Evolutionary conservation across 768 basidiomycete species (phyloP).

Genomic region (Lactarius psammicola): DNA sequence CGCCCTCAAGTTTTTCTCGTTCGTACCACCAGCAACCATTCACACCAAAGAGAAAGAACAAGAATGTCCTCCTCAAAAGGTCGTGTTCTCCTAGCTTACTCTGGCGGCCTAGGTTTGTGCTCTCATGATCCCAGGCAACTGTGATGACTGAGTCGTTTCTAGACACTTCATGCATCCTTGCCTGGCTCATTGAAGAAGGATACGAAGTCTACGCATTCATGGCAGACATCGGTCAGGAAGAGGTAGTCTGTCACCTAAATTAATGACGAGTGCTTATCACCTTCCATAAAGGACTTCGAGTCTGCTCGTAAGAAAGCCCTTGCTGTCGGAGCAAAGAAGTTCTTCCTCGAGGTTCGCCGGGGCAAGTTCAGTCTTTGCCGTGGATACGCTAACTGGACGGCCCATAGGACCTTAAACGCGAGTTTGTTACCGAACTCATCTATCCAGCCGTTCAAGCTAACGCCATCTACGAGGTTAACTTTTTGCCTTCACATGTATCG

Average conservation of each 20-base stretch:
- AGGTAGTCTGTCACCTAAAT: conserved; percentile 45
- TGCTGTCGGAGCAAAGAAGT: conserved; percentile 91
- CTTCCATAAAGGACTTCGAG: conserved; percentile 70
- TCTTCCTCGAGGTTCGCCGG: conserved; percentile 73
- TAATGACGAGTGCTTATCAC: conserved; percentile 20
- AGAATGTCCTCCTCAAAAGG: conserved; percentile 57
- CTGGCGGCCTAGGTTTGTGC: conserved; percentile 89
- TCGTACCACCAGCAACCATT: neutral
- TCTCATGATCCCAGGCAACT: neutral
- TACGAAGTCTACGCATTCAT: conserved; percentile 98
- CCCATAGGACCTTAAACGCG: conserved; percentile 81
- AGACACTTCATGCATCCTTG: conserved; percentile 99
- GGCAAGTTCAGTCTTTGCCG: neutral
- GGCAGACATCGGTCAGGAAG: conserved; percentile 93
- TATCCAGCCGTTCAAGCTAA: conserved; percentile 99
- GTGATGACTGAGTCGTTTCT: conserved; percentile 9
- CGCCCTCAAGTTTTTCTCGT: neutral
- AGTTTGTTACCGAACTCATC: conserved; percentile 95
- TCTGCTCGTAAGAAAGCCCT: conserved; percentile 90
- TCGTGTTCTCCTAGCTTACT: conserved; percentile 95
- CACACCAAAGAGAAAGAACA: neutral
- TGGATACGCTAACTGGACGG: neutral
- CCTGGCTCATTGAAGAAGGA: conserved; percentile 97
- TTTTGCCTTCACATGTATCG: neutral
- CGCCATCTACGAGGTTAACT: conserved; percentile 90